These are phyloP conservation scores for Mitragyna speciosa DNA, from an alignment of 257 asterid genomes.

Conservation along the genomic window DNA sequence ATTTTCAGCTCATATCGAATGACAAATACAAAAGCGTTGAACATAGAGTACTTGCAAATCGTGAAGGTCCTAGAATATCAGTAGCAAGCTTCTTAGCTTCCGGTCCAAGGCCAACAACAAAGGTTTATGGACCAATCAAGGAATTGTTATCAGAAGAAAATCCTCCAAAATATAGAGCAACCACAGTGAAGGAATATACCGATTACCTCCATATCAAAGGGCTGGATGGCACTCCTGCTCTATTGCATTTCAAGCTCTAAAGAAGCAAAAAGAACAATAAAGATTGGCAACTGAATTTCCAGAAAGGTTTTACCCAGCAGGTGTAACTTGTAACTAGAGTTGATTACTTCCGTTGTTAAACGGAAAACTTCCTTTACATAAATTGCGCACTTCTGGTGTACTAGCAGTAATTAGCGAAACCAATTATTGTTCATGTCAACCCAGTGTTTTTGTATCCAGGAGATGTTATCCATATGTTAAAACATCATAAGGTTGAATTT, in stretches of 20 bases:
- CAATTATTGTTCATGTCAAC: neutral
- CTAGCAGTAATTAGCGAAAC: neutral
- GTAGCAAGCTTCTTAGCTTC: constrained; percentile 63
- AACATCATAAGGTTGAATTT: no score
- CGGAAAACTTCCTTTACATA: neutral
- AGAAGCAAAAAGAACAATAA: neutral
- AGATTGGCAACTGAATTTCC: no score
- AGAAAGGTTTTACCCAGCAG: neutral
- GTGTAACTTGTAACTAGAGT: neutral
- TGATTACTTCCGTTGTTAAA: neutral
- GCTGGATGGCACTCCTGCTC: constrained; percentile 45
- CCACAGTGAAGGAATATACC: constrained; percentile 47
- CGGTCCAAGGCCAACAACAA: constrained; percentile 28
- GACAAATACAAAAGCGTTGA: constrained; percentile 55
- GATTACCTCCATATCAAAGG: constrained; percentile 37
- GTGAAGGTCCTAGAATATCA: constrained; percentile 56
- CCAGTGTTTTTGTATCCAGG: no score
- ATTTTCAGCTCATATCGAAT: constrained; percentile 53
- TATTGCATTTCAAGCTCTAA: constrained; percentile 49
- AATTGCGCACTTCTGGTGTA: neutral
- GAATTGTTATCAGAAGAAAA: constrained; percentile 52
- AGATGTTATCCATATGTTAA: no score
- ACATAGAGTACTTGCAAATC: constrained; percentile 56
- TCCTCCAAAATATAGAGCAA: constrained; percentile 57
- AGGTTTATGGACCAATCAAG: constrained; percentile 49